A percentile compares a stretch with the other conserved stretches of the same genome.
Conservation (phyloP, 208 protist species). For the Naegleria lovaniensis region DNA sequence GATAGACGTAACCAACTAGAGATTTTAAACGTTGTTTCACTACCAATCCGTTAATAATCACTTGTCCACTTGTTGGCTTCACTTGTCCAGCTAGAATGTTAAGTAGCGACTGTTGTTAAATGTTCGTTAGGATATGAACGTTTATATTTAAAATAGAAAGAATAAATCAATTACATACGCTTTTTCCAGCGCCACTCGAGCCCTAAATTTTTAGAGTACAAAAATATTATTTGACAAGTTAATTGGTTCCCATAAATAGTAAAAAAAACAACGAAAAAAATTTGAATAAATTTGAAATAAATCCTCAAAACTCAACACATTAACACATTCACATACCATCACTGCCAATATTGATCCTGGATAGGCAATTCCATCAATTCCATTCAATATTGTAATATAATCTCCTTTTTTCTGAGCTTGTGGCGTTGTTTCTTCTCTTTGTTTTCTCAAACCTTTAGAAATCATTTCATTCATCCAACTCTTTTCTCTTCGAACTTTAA, state of each 20-base stretch:
- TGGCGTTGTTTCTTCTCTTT: neutral
- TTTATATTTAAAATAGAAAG: no score
- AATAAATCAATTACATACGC: no score
- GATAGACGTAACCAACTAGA: slow-evolving; percentile 67
- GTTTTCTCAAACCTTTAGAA: neutral
- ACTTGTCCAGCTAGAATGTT: neutral
- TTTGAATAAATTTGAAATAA: no score
- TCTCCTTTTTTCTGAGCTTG: neutral
- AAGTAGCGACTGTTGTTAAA: neutral
- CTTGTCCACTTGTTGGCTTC: neutral
- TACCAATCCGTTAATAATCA: neutral
- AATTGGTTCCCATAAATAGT: neutral
- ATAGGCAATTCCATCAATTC: neutral
- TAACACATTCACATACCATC: neutral
- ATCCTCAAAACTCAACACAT: no score
- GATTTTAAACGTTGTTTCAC: neutral
- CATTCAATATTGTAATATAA: neutral
- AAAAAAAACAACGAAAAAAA: no score
- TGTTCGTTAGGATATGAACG: no score
- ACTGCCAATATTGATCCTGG: neutral
- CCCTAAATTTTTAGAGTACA: no score
- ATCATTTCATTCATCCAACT: neutral
- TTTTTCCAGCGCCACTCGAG: neutral
- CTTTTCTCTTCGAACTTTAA: neutral
- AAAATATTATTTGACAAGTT: no score